These are phyloP conservation scores for Pelargonium myrrhifolium DNA, from an alignment of 441 rosid species.

Conservation along the genomic window DNA sequence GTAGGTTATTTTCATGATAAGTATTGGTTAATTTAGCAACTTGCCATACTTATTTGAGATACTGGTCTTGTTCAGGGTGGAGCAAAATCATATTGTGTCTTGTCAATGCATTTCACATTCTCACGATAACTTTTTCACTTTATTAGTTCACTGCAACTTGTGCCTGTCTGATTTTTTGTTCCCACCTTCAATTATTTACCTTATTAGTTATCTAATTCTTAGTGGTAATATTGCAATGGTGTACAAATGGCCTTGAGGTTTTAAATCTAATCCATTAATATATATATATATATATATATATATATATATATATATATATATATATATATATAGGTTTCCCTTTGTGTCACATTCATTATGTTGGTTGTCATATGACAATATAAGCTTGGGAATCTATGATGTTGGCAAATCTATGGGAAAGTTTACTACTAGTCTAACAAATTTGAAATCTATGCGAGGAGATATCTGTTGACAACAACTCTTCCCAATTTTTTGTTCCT, in stretches of 20 bases:
- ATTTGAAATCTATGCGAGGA: too few relatives aligned
- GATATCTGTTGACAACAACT: neutral
- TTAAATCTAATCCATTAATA: too few relatives aligned
- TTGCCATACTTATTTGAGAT: neutral
- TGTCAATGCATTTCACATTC: conserved; percentile 2
- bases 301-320: too few relatives aligned
- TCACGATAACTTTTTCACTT: neutral
- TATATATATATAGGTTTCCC: too few relatives aligned
- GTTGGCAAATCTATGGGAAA: too few relatives aligned
- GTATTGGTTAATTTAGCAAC: neutral
- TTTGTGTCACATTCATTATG: too few relatives aligned
- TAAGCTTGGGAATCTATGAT: too few relatives aligned
- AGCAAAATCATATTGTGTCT: neutral
- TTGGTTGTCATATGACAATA: too few relatives aligned
- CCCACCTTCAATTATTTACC: neutral
- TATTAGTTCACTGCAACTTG: neutral
- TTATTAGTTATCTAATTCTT: neutral
- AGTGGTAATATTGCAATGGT: too few relatives aligned
- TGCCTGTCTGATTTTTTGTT: neutral
- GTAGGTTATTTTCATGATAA: neutral
- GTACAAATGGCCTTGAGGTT: too few relatives aligned
- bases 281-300: too few relatives aligned
- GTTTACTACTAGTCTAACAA: too few relatives aligned
- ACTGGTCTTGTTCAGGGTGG: neutral
- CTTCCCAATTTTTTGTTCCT: neutral